phyloP scores from a whole-genome alignment of 148 eudicot genomes.

The Spergularia bocconei region DNA sequence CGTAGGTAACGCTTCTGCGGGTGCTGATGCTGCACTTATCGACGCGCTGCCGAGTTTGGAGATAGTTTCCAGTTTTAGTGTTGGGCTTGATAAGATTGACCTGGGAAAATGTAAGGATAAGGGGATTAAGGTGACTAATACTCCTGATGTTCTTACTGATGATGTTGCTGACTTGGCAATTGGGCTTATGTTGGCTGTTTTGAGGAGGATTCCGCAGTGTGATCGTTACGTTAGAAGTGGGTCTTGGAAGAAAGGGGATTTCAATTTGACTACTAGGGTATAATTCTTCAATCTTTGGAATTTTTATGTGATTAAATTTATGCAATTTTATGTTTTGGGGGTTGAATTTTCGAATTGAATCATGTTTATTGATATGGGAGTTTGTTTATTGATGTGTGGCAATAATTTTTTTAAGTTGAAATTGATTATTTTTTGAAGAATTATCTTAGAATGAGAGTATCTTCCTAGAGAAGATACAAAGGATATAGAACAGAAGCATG shows the following conservation, averaged over 20 bases:
- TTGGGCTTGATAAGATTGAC: slow-evolving; percentile 81
- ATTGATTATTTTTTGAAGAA: neutral
- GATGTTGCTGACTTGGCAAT: slow-evolving; percentile 87
- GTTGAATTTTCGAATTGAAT: neutral
- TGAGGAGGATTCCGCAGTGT: slow-evolving; percentile 57
- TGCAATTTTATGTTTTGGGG: neutral
- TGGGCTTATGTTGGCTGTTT: slow-evolving; percentile 58
- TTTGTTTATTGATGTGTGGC: neutral
- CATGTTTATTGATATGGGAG: neutral
- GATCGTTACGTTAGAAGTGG: slow-evolving; percentile 81
- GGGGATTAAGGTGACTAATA: slow-evolving; percentile 72
- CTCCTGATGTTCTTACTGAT: slow-evolving; percentile 89
- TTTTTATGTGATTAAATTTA: neutral
- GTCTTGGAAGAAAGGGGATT: slow-evolving; percentile 75
- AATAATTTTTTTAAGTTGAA: neutral
- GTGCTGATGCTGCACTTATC: slow-evolving; percentile 61
- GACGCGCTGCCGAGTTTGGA: slow-evolving; percentile 66
- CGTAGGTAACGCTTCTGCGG: slow-evolving; percentile 53
- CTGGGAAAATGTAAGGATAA: slow-evolving; percentile 62
- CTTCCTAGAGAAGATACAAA: too few relatives aligned
- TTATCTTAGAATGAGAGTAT: too few relatives aligned
- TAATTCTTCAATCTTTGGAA: neutral
- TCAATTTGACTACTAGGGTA: slow-evolving; percentile 77
- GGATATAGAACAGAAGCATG: too few relatives aligned
- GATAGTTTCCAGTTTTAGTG: slow-evolving; percentile 73